Percentiles rank a stretch among this genome's conserved stretches.
These are phyloP conservation scores for Fusarium mexicanum DNA, from an alignment of 2,329 filamentous ascomycete genomes.

Conservation along the genomic window DNA sequence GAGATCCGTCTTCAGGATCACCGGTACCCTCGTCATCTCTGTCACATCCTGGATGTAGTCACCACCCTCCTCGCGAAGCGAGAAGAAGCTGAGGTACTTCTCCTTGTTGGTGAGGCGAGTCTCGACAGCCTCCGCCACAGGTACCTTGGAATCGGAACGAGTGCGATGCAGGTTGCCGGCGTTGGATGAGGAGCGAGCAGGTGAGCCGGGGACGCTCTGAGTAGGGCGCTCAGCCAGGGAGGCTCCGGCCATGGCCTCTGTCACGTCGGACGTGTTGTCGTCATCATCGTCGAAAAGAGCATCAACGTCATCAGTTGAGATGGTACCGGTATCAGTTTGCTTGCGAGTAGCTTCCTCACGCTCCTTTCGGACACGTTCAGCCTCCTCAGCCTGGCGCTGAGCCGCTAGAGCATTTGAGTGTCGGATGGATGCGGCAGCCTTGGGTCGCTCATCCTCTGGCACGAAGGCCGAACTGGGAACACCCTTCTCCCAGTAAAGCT, in stretches of 20 bases:
- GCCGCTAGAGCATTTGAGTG: conserved; percentile 79
- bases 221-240: conserved; percentile 90
- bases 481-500: conserved; percentile 99
- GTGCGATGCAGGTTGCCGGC: conserved; percentile 82
- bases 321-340: conserved; percentile 93
- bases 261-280: conserved; percentile 85
- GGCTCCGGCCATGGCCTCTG: conserved; percentile 91
- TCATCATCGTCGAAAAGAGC: conserved; percentile 97
- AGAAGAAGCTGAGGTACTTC: conserved; percentile 92
- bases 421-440: conserved; percentile 78
- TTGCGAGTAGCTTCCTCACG: conserved; percentile 90
- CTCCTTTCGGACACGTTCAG: conserved; percentile 83
- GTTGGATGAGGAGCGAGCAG: conserved; percentile 76
- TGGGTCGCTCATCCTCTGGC: conserved; percentile 95
- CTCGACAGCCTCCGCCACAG: conserved; percentile 78
- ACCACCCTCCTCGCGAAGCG: conserved; percentile 88
- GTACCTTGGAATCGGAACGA: conserved; percentile 92
- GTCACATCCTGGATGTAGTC: conserved; percentile 98
- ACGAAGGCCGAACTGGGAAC: conserved; percentile 96
- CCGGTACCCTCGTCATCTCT: conserved; percentile 97
- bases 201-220: conserved; percentile 94
- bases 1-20: conserved; percentile 97
- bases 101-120: conserved; percentile 90
- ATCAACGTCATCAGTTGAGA: conserved; percentile 91
- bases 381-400: conserved; percentile 82